Evolutionary conservation across 2,329 filamentous ascomycete genomes (phyloP).

Genomic region (Venturiaceae sp.): DNA sequence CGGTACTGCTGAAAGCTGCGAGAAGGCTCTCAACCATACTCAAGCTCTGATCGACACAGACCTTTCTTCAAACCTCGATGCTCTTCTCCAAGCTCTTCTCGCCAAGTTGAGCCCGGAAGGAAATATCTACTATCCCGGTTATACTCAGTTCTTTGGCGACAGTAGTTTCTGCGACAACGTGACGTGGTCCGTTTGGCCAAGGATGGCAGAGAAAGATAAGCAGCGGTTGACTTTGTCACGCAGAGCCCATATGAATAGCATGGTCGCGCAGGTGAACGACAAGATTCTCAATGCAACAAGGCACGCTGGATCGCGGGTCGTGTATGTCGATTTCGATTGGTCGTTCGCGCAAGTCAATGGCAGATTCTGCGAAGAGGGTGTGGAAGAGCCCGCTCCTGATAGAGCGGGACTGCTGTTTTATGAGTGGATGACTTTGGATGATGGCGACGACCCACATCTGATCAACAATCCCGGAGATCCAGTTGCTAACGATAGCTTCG

Average conservation of each 20-base stretch:
- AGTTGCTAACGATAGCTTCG: conserved; percentile 17
- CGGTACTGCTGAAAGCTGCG: conserved; percentile 12
- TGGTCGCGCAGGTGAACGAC: conserved; percentile 18
- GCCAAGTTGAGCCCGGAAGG: conserved; percentile 16
- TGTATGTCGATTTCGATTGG: conserved; percentile 18
- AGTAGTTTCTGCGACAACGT: conserved; percentile 19
- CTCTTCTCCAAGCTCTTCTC: conserved; percentile 14
- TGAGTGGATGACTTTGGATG: conserved; percentile 22
- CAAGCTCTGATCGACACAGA: conserved; percentile 6
- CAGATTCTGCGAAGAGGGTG: conserved; percentile 19
- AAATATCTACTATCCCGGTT: conserved; percentile 20
- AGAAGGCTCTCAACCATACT: conserved; percentile 15
- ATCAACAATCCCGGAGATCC: conserved; percentile 15
- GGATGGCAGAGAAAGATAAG: not conserved
- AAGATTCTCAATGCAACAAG: conserved; percentile 14
- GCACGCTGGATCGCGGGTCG: conserved; percentile 13
- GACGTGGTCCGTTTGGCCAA: conserved; percentile 14
- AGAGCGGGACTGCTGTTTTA: conserved; percentile 18
- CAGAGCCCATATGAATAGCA: conserved; percentile 17
- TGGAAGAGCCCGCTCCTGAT: conserved; percentile 19
- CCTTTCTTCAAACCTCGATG: conserved; percentile 15
- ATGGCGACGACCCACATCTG: conserved; percentile 14
- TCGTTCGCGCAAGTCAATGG: conserved; percentile 12
- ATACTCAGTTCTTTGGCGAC: conserved; percentile 21
- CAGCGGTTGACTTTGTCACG: conserved; percentile 16